Percentiles rank a stretch among this genome's conserved stretches.
phyloP scores from a whole-genome alignment of 345 rosid genomes.

The Hevea brasiliensis region DNA sequence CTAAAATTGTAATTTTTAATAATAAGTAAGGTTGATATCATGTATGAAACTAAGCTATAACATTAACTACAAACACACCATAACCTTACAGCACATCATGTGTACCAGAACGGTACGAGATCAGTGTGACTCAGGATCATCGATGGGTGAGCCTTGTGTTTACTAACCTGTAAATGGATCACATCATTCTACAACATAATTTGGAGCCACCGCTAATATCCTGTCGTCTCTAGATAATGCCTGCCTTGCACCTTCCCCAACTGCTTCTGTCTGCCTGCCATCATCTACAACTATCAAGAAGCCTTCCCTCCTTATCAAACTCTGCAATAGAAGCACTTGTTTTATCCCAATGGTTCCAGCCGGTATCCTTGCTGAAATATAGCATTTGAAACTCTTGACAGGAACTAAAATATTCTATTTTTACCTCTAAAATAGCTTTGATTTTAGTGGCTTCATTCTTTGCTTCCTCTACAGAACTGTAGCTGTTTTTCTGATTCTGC shows the following conservation, averaged over 20 bases:
- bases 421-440: slow-evolving; percentile 87
- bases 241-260: slow-evolving; percentile 45
- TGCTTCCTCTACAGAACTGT: slow-evolving; percentile 67
- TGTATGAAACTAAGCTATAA: not conserved
- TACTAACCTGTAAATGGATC: not conserved
- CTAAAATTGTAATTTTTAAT: not conserved
- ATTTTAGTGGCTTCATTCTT: slow-evolving; percentile 61
- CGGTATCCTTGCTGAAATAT: not conserved
- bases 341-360: not conserved
- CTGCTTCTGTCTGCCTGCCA: slow-evolving; percentile 49
- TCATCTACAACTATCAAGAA: slow-evolving; percentile 78
- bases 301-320: slow-evolving; percentile 85
- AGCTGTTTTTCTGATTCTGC: slow-evolving; percentile 80
- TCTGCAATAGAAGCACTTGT: slow-evolving; percentile 43
- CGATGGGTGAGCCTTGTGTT: not conserved
- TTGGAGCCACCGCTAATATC: slow-evolving; percentile 86
- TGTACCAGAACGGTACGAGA: not conserved
- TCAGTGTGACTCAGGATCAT: not conserved
- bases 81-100: not conserved
- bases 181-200: slow-evolving; percentile 68
- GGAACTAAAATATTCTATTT: not conserved
- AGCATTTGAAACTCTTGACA: not conserved
- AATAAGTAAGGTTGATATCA: not conserved
- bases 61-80: not conserved
- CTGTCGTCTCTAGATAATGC: slow-evolving; percentile 62